These are phyloP conservation scores for Halophytophthora polymorphica DNA, from an alignment of 352 stramenopile genomes.

Conservation along the genomic window DNA sequence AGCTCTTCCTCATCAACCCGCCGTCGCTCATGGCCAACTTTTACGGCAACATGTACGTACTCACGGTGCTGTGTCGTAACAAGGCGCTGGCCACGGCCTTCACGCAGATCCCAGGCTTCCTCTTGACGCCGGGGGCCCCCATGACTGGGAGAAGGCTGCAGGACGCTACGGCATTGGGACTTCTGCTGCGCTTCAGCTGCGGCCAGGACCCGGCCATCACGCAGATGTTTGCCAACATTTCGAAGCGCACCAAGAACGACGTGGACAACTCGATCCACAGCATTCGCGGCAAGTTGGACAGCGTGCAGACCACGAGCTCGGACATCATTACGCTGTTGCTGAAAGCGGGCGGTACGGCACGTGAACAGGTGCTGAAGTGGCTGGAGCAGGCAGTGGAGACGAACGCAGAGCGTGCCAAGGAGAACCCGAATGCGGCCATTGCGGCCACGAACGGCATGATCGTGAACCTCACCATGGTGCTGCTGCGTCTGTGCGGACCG, in stretches of 20 bases:
- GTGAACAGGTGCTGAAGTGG: conserved; percentile 68
- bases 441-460: conserved; percentile 72
- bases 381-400: conserved; percentile 71
- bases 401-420: conserved; percentile 74
- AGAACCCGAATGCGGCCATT: conserved; percentile 70
- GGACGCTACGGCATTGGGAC: conserved; percentile 72
- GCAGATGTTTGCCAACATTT: conserved; percentile 85
- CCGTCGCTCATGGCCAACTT: conserved; percentile 75
- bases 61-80: conserved; percentile 61
- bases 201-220: conserved; percentile 64
- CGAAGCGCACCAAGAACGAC: conserved; percentile 77
- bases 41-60: conserved; percentile 68
- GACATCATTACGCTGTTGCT: conserved; percentile 71
- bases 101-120: conserved; percentile 65
- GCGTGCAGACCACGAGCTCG: conserved; percentile 51
- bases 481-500: conserved; percentile 76
- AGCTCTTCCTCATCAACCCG: conserved; percentile 78
- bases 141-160: conserved; percentile 70
- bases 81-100: conserved; percentile 66
- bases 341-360: conserved; percentile 51
- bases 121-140: conserved; percentile 48
- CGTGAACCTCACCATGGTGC: conserved; percentile 74
- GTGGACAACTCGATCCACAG: conserved; percentile 68
- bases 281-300: conserved; percentile 67
- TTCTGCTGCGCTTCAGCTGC: conserved; percentile 76